A percentile compares a stretch with the other conserved stretches of the same genome.
phyloP scores from a whole-genome alignment of 805 yeast genomes.

The Yamadazyma kitorensis region DNA sequence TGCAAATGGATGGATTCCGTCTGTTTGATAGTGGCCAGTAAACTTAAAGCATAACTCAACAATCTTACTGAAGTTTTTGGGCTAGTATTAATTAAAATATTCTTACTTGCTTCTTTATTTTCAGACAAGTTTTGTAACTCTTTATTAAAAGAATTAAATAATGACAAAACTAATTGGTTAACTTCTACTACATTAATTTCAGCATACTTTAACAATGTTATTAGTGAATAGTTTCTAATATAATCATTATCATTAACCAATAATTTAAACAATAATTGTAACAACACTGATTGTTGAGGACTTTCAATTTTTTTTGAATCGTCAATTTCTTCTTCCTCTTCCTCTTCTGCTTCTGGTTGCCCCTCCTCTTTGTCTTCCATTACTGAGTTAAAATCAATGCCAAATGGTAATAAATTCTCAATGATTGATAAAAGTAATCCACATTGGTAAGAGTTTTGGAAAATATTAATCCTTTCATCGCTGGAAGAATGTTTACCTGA shows the following conservation, averaged over 20 bases:
- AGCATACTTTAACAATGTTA: constrained; percentile 29
- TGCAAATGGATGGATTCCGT: constrained; percentile 34
- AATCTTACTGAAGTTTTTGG: constrained; percentile 19
- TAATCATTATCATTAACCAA: constrained; percentile 31
- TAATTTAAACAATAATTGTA: constrained; percentile 28
- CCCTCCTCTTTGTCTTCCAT: constrained; percentile 10
- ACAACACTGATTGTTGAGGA: constrained; percentile 22
- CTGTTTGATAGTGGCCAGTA: constrained; percentile 34
- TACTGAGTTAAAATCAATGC: constrained; percentile 29
- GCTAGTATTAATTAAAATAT: constrained; percentile 10
- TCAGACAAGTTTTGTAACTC: constrained; percentile 9
- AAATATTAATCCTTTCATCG: constrained; percentile 23
- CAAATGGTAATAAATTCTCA: constrained; percentile 33
- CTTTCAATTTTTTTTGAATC: constrained; percentile 21
- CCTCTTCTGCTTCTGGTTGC: constrained; percentile 5
- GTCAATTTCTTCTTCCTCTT: constrained; percentile 6
- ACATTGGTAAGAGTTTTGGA: constrained; percentile 34
- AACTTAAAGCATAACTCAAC: constrained; percentile 32
- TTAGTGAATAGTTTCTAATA: constrained; percentile 35
- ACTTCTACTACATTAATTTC: constrained; percentile 30
- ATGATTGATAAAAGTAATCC: constrained; percentile 27
- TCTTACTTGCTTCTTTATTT: constrained; percentile 5
- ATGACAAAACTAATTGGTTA: constrained; percentile 30
- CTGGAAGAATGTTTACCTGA: constrained; percentile 6
- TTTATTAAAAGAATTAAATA: constrained; percentile 27